These are phyloP conservation scores for Apiospora sp. DNA, from an alignment of 2,329 filamentous ascomycete genomes.

Conservation along the genomic window DNA sequence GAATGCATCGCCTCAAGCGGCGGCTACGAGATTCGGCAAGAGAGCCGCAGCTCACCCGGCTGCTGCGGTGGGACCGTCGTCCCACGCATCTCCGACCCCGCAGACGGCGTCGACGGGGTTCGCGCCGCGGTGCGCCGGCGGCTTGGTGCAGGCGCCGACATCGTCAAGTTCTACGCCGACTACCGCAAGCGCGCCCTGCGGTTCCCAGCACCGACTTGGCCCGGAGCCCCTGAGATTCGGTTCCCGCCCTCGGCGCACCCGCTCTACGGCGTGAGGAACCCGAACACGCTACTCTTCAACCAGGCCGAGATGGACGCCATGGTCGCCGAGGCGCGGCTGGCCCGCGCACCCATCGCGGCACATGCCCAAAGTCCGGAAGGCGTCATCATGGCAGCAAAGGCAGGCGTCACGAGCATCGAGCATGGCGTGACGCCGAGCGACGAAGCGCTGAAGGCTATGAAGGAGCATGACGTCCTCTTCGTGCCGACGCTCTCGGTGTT, in stretches of 20 bases:
- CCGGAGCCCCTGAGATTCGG: constrained; percentile 39
- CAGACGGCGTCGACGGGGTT: constrained; percentile 56
- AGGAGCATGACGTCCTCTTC: constrained; percentile 53
- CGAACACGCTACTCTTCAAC: constrained; percentile 53
- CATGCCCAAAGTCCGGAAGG: constrained; percentile 52
- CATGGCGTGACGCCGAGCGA: constrained; percentile 50
- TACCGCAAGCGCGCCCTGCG: constrained; percentile 54
- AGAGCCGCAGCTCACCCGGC: constrained; percentile 46
- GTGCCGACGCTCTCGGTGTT: constrained; percentile 61
- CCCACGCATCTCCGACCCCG: constrained; percentile 51
- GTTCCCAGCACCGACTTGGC: constrained; percentile 44
- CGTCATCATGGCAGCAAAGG: constrained; percentile 53
- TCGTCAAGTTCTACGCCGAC: constrained; percentile 62
- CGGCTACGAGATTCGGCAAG: constrained; percentile 57
- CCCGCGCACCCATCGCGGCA: constrained; percentile 51
- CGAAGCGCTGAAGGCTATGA: constrained; percentile 54
- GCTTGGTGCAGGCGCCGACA: constrained; percentile 56
- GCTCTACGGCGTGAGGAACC: constrained; percentile 42
- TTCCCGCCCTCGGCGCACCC: constrained; percentile 44
- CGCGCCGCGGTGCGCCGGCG: constrained; percentile 55
- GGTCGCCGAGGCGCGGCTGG: constrained; percentile 54
- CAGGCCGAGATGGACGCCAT: constrained; percentile 60
- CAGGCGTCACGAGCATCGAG: constrained; percentile 57
- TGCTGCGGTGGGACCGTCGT: constrained; percentile 38
- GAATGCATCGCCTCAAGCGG: constrained; percentile 57